Base-by-base conservation (phyloP, 2,329 filamentous ascomycete species). In the Alternaria metachromatica region DNA sequence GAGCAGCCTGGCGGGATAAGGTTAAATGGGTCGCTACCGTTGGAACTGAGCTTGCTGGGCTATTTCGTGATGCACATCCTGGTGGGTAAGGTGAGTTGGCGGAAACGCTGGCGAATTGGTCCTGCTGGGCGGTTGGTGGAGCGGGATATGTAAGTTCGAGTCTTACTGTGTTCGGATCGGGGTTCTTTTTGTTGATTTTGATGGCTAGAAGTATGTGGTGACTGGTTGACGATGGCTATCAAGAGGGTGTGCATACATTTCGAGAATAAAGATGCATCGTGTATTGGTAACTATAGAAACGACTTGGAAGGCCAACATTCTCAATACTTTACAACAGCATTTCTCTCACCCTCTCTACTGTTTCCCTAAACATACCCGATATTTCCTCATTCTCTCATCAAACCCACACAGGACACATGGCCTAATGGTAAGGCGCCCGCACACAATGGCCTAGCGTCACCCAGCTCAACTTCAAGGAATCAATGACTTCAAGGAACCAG, bases 151-250 rank as follows among this genome's bases (percentile, higher is more conserved):
- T 18, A 41, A 11, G 37, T 41, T 41, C 37, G 37, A 18, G 37
- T 18, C n/a, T 41, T 41, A 41, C n/a, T 41, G 37, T 41, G 37
- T 18, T 41, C n/a, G 0, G 15, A 10, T n/a, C 2, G 15, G 15
- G 15, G 1, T 41, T 41, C 9, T 41, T 41, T 41, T 41, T 41
- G 37, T 18, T 41, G n/a, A 0, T 18, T 6, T 18, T 3, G 2
- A 18, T 11, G 9, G 37, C 9, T 4, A 41, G n/a, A 1, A 0
- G 0, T 11, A 41, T 0, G 37, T 3, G 15, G 2, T 10, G 33
- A 1, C 11, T 2, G 33, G 4, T 41, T 41, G 4, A 5, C 9
- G 2, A 2, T 37, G 8, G 33, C 4, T 41, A 10, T 3, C 1
- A 1, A n/a, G 33, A 41, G 33, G 4, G 33, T 0, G 5, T 1